Percentiles rank a stretch among this genome's conserved stretches.
Evolutionary conservation across 495 filamentous ascomycete species (phyloP).

Genomic region (Podospora comata): DNA sequence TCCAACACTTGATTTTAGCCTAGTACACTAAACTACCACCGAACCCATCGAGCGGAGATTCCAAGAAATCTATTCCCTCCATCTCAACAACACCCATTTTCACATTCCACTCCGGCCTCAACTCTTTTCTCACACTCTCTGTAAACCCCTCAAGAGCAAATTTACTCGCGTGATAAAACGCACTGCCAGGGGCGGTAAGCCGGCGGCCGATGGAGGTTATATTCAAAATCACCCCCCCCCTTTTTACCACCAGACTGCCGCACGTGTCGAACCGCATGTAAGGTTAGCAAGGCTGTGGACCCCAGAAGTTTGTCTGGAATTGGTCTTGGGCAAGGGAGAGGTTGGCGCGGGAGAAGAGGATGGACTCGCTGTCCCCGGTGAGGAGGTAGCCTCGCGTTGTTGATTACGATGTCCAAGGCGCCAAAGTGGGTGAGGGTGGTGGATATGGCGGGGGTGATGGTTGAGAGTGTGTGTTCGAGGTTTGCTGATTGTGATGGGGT

Average conservation of each 20-base stretch:
- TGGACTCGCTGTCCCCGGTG: slow-evolving; percentile 45
- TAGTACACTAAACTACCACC: no score
- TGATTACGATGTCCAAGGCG: slow-evolving; percentile 52
- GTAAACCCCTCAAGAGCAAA: slow-evolving; percentile 57
- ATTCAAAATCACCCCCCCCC: slow-evolving; percentile 52
- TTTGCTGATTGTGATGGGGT: slow-evolving; percentile 28
- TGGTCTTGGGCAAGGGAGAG: slow-evolving; percentile 30
- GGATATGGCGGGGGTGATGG: slow-evolving; percentile 43
- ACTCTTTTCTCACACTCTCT: slow-evolving; percentile 50
- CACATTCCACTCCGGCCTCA: slow-evolving; percentile 48
- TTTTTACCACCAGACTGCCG: slow-evolving; percentile 31
- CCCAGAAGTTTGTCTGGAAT: slow-evolving; percentile 57
- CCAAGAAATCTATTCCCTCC: no score
- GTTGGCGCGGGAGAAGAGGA: slow-evolving; percentile 36
- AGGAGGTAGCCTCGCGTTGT: slow-evolving; percentile 55
- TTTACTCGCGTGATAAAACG: slow-evolving; percentile 56
- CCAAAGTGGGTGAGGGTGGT: slow-evolving; percentile 38
- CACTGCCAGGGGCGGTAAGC: slow-evolving; percentile 43
- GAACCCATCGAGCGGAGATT: no score
- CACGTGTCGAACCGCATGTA: slow-evolving; percentile 44
- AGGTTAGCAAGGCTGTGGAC: slow-evolving; percentile 42
- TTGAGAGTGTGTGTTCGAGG: slow-evolving; percentile 48
- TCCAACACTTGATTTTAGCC: no score
- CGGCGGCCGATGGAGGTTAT: slow-evolving; percentile 52
- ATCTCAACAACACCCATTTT: slow-evolving; percentile 37